Base-by-base conservation (phyloP, 176 grass and related monocot genomes). In the Chrysopogon serrulatus region DNA sequence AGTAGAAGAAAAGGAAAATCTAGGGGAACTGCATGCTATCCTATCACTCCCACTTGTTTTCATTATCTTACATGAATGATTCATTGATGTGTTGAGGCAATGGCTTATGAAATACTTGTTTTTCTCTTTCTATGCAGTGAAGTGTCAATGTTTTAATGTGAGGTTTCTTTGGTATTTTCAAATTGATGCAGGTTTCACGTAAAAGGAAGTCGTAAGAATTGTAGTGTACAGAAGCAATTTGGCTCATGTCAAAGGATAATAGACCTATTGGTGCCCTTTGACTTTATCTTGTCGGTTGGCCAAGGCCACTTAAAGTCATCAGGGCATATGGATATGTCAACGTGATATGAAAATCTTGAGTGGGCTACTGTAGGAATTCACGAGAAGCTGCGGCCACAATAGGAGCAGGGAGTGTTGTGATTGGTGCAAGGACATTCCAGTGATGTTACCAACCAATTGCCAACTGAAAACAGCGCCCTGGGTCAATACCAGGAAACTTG, bases 211-310 rank as follows among this genome's bases (percentile, higher is more conserved):
- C 42, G 32, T 81, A 73, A 39, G 28, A 64, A 84, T 47, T 79
- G 47, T 73, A 32, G 19, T 75, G 79, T 61, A 27, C 73, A 83
- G 40, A 48, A 49, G 77, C 59, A 65, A 71, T 87, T 79, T 83
- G 59, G 49, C 64, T 71, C 57, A 66, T 82, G 60, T 70, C 23
- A 68, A 76, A 68, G 76, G 78, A 68, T 71, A 68, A 49, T 76
- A 16, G 49, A 71, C 82, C 65, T 31, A 21, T 68, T 68, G 86
- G 86, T 93, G 88, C 48, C 41, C 59, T 86, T 95, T 92, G 93
- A 95, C 93, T 92, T 92, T 91, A 92, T 96, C 88, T 69, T 92
- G 90, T 96, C 83, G 81, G 88, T 92, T 85, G 82, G 90, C 85
- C 78, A 81, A 85, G 86, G 32, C 86, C 89, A 89, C 77, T 87